A percentile compares a stretch with the other conserved stretches of the same genome.
Conservation (phyloP, 179 eudicot species). For the Silene vulgaris region DNA sequence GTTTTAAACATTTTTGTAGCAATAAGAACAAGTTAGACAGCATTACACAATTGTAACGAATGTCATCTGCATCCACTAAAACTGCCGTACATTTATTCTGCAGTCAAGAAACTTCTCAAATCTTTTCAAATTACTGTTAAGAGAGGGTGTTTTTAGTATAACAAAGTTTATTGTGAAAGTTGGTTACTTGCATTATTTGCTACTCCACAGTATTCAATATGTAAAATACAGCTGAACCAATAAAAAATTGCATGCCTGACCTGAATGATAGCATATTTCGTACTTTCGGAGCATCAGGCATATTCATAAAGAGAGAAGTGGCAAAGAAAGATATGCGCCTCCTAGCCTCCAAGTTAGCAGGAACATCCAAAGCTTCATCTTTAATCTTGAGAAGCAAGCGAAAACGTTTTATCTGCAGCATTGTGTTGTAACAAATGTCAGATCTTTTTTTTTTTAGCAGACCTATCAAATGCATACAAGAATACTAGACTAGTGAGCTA, state of each 20-base stretch:
- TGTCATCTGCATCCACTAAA: too few species aligned
- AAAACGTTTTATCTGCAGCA: conserved; percentile 71
- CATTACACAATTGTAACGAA: too few species aligned
- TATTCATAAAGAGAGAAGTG: conserved; percentile 90
- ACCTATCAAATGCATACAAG: background rate
- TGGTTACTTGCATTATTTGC: background rate
- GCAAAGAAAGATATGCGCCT: conserved; percentile 91
- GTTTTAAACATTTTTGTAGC: background rate
- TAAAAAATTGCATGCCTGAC: conserved; percentile 31
- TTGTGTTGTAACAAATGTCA: background rate
- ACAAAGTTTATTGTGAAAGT: background rate
- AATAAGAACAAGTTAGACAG: too few species aligned
- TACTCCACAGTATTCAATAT: background rate
- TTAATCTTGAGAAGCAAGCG: conserved; percentile 73
- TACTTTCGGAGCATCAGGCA: conserved; percentile 93
- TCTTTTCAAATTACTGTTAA: background rate
- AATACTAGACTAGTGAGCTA: background rate
- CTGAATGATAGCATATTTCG: conserved; percentile 97
- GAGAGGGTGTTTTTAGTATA: background rate
- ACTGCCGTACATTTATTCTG: too few species aligned
- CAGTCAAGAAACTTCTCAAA: background rate
- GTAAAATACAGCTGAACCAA: conserved; percentile 12
- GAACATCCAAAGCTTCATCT: conserved; percentile 85
- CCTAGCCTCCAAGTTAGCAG: conserved; percentile 84
- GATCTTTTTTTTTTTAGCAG: background rate